phyloP scores from a whole-genome alignment of 1,284 basidiomycete species.

The Earliella scabrosa region DNA sequence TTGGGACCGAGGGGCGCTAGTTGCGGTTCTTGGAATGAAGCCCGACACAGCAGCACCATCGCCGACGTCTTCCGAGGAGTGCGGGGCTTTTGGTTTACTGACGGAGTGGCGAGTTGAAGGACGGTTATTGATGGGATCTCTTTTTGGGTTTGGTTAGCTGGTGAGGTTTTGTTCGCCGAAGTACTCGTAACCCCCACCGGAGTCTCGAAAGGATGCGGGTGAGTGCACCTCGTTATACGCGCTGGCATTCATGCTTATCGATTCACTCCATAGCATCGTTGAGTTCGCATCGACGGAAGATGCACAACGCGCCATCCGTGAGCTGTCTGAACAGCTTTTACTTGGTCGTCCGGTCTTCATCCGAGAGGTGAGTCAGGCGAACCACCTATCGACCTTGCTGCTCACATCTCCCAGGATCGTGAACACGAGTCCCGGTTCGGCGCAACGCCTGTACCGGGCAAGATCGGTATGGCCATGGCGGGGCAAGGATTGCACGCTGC shows the following conservation, averaged over 20 bases:
- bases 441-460: slow-evolving; percentile 89
- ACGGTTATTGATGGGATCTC: slow-evolving; percentile 84
- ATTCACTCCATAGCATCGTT: slow-evolving; percentile 70
- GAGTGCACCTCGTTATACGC: slow-evolving; percentile 41
- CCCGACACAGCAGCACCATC: slow-evolving; percentile 13
- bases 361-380: slow-evolving; percentile 76
- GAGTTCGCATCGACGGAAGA: slow-evolving; percentile 89
- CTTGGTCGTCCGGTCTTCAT: slow-evolving; percentile 95
- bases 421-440: slow-evolving; percentile 96
- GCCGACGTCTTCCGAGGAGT: slow-evolving; percentile 24
- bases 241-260: slow-evolving; percentile 1
- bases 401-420: slow-evolving; percentile 72
- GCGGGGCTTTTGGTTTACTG: slow-evolving; percentile 55
- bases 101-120: slow-evolving; percentile 75
- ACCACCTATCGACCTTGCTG: too few relatives aligned
- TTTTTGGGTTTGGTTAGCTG: slow-evolving; percentile 84
- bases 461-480: slow-evolving; percentile 91
- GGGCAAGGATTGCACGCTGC: slow-evolving; percentile 76
- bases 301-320: slow-evolving; percentile 82
- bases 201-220: slow-evolving; percentile 98
- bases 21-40: slow-evolving; percentile 8
- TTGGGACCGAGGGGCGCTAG: slow-evolving; percentile 13
- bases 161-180: slow-evolving; percentile 98
- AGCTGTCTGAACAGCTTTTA: slow-evolving; percentile 86
- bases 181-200: slow-evolving; percentile 96